Base-by-base conservation (phyloP, 140 eudicot species). In the Flaveria floridana region DNA sequence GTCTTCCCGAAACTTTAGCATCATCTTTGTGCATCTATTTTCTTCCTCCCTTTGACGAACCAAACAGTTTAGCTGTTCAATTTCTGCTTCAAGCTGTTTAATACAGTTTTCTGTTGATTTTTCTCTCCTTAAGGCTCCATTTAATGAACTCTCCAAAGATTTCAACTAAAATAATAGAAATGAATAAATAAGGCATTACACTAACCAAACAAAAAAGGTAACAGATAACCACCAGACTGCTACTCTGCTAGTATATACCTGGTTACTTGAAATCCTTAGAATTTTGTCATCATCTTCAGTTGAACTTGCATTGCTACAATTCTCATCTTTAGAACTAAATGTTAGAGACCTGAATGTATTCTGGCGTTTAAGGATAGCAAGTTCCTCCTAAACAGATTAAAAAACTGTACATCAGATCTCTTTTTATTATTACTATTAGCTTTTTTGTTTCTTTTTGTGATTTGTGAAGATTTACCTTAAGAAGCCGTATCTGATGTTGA, bases 41-140 rank as follows among this genome's bases (percentile, higher is more conserved):
- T 95, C 97, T 77, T 95, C 99, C 78, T 91, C 99, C 77, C 99
- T 84, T 81, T 95, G 97, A 79, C 68, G 87, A 81, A 86, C 96
- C 90, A 94, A 61, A 71, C 89, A 81, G 82, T 90, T 91, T 80
- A 94, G 79, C 81, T 88, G 95, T 82, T 88, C 88, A 34, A 91
- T 91, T 83, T 94, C 99, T 30, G 88, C 96, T 91, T 94, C 92
- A 64, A 87, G 95, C 53, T 84, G 87, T 78, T 85, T 88, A 41
- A 94, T 82, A 50, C 87, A 74, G 75, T 65, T 81, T 78, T 95
- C 95, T n/a, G 97, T 92, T 89, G 95, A 85, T 65, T 84, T 81
- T 68, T 95, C 99, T 82, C 99, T 95, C 85, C 99, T 86, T 64
- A 95, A 62, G 8, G 99, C 84, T 59, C 99, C 99, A 79, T 85